Evolutionary conservation across 805 yeast species (phyloP).

Genomic region (Metschnikowia vanudenii): DNA sequence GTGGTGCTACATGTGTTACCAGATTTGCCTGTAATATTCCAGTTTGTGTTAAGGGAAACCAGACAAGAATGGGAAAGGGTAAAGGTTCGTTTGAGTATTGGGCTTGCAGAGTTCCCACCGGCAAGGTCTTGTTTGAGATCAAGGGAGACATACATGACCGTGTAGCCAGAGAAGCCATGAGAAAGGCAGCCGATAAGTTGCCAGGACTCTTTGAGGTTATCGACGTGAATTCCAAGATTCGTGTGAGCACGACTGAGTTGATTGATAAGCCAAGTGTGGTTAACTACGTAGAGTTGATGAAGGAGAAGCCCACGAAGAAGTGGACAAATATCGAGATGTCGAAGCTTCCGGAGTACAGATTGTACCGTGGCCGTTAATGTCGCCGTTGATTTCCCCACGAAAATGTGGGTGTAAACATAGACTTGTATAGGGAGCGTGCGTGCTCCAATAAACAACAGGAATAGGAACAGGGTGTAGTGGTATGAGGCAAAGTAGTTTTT

Average conservation of each 20-base stretch:
- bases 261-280: constrained; percentile 45
- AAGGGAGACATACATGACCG: constrained; percentile 79
- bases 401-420: background rate
- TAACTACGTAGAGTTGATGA: constrained; percentile 55
- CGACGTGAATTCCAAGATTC: constrained; percentile 57
- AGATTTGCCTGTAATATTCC: constrained; percentile 83
- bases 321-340: constrained; percentile 54
- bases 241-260: constrained; percentile 66
- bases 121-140: constrained; percentile 87
- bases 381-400: too few species aligned
- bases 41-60: constrained; percentile 95
- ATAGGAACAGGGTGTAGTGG: too few species aligned
- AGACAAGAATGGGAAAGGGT: constrained; percentile 99
- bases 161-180: constrained; percentile 84
- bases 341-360: constrained; percentile 49
- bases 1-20: constrained; percentile 72
- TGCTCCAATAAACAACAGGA: constrained; percentile 5
- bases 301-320: constrained; percentile 63
- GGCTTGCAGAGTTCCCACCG: constrained; percentile 96
- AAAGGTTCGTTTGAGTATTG: constrained; percentile 97
- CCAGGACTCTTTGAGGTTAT: constrained; percentile 93
- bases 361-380: constrained; percentile 59
- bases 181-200: constrained; percentile 86
- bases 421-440: constrained; percentile 13
- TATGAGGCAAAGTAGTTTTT: too few species aligned